Base-by-base conservation (phyloP, 345 rosid species). In the Crucihimalaya himalaica region DNA sequence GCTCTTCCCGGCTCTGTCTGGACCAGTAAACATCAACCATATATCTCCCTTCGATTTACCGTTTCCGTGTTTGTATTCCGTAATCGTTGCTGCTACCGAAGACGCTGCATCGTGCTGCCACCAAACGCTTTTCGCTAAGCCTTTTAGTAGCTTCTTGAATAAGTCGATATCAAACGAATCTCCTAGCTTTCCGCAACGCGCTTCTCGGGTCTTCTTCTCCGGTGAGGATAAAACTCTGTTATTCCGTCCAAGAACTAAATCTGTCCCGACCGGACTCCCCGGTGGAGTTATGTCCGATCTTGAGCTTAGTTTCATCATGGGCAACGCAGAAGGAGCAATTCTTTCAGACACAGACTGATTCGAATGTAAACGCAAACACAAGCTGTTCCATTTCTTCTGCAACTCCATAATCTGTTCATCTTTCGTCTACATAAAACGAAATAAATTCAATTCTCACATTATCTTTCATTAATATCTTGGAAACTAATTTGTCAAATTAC, bases 21-120 rank as follows among this genome's bases (percentile, higher is more conserved):
- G 97, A 67, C 99, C 99, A 0, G 84, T 81, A 65, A 95, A 92
- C 79, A 95, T 70, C 28, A 95, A 78, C 99, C 99, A 95, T 3
- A 75, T 78, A 48, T 90, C 97, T 0, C 98, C 96, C 74, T 81
- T 88, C 2, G 94, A 65, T 60, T 80, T 84, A 7, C 69, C 84
- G 50, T 81, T 85, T 7, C 97, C 97, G 58, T 83, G 64, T 82
- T 83, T 92, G 81, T 91, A 85, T 72, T 84, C 87, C 0, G 88
- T 85, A 61, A 92, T 86, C 2, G 89, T 84, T 27, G 86, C 74
- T n/a, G 98, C 96, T 58, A 92, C 79, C 0, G 96, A 88, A 21
- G 96, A 85, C 37, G 99, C 92, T 27, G 99, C 98, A 19, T 95
- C 98, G 18, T 71, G 84, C 81, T 95, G 99, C 99, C 99, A 95